phyloP scores from a whole-genome alignment of 176 grass and related monocot species.

The Chloris gayana region DNA sequence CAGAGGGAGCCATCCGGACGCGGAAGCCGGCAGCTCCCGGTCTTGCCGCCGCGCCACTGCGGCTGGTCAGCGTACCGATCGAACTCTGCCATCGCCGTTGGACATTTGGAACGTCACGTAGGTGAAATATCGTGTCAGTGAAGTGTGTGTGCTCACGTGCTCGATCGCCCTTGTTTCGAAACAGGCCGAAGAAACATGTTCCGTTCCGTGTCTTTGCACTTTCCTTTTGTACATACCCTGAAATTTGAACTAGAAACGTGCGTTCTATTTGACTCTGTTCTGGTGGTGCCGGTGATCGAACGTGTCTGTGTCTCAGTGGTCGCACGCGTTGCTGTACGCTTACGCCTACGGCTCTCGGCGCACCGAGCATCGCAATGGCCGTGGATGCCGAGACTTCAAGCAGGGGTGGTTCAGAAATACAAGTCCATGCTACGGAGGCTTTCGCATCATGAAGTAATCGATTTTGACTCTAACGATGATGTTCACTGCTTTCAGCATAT shows the following conservation, averaged over 20 bases:
- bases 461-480: slow-evolving; percentile 60
- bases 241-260: no score
- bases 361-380: no score
- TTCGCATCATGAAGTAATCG: slow-evolving; percentile 39
- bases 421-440: slow-evolving; percentile 48
- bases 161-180: not conserved
- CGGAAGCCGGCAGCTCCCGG: slow-evolving; percentile 39
- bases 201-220: no score
- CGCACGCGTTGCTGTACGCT: no score
- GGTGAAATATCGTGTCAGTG: not conserved
- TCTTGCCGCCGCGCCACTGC: slow-evolving; percentile 37
- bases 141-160: no score
- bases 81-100: slow-evolving; percentile 29
- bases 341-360: no score
- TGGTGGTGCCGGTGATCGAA: no score
- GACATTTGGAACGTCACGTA: slow-evolving; percentile 23
- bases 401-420: slow-evolving; percentile 72
- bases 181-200: not conserved
- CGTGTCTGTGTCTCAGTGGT: no score
- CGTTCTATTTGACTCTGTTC: no score
- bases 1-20: slow-evolving; percentile 34
- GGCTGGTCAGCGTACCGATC: slow-evolving; percentile 10
- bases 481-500: slow-evolving; percentile 62
- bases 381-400: slow-evolving; percentile 37
- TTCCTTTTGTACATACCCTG: no score